These are phyloP conservation scores for Linderniella brevidens DNA, from an alignment of 257 asterid genomes.

Conservation along the genomic window DNA sequence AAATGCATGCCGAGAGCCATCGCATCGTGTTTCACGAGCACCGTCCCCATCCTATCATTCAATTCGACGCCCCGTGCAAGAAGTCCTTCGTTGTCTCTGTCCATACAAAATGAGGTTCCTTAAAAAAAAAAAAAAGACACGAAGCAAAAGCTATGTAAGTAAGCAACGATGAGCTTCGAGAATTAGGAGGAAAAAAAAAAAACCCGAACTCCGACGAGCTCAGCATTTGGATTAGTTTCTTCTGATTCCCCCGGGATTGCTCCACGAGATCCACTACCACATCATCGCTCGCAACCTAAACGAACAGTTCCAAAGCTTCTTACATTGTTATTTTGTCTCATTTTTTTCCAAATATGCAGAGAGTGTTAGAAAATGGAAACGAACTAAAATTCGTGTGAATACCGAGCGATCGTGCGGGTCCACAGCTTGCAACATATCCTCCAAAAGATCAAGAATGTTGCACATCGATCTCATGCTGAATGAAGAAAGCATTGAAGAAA, in stretches of 20 bases:
- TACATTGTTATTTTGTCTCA: no score
- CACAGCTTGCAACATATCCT: conserved; percentile 73
- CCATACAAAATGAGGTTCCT: neutral
- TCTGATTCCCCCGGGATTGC: conserved; percentile 60
- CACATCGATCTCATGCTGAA: conserved; percentile 42
- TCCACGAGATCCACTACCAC: conserved; percentile 65
- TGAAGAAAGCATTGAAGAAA: conserved; percentile 29
- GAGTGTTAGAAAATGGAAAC: neutral
- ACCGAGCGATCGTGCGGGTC: conserved; percentile 46
- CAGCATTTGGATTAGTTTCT: conserved; percentile 60
- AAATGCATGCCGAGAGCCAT: conserved; percentile 63
- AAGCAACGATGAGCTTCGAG: neutral
- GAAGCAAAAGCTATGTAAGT: neutral
- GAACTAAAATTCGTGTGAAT: conserved; percentile 9
- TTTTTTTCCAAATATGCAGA: no score
- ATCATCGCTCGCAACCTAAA: conserved; percentile 58
- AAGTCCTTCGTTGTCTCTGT: conserved; percentile 64
- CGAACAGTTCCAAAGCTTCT: conserved; percentile 2
- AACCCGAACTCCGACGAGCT: conserved; percentile 38
- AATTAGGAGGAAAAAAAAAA: neutral
- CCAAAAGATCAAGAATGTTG: conserved; percentile 45
- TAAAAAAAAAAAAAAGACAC: neutral
- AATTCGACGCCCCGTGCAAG: conserved; percentile 74
- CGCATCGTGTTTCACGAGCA: conserved; percentile 59
- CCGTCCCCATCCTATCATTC: conserved; percentile 53